A percentile compares a stretch with the other conserved stretches of the same genome.
Evolutionary conservation across 2,329 filamentous ascomycete species (phyloP).

Genomic region (Knufia petricola): DNA sequence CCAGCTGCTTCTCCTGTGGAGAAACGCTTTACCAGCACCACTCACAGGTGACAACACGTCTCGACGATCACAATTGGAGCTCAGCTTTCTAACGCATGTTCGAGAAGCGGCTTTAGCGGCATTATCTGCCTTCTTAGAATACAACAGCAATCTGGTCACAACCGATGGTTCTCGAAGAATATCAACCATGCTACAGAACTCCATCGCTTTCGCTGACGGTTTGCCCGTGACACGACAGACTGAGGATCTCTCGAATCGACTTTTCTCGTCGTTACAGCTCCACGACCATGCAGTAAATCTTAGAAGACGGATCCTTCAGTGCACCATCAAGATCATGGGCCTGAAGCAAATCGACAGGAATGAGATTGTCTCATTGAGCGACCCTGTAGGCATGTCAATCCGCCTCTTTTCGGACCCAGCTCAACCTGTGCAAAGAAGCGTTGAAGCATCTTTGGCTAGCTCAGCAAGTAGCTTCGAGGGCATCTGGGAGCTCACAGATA

Average conservation of each 20-base stretch:
- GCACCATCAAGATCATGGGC: conserved; percentile 83
- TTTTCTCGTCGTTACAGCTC: conserved; percentile 77
- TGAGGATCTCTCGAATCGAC: conserved; percentile 74
- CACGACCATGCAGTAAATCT: conserved; percentile 90
- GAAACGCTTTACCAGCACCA: conserved; percentile 90
- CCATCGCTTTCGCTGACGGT: conserved; percentile 76
- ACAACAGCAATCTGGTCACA: conserved; percentile 83
- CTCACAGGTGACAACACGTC: conserved; percentile 85
- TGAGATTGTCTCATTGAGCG: conserved; percentile 82
- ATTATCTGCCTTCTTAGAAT: conserved; percentile 84
- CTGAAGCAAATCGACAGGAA: conserved; percentile 75
- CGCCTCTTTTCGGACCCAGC: conserved; percentile 89
- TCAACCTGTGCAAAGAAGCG: conserved; percentile 68
- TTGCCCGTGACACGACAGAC: conserved; percentile 73
- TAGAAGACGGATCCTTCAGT: conserved; percentile 82
- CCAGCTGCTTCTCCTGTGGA: conserved; percentile 88
- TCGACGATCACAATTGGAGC: conserved; percentile 73
- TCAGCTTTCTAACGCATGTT: conserved; percentile 88
- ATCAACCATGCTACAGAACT: conserved; percentile 89
- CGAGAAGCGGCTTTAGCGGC: conserved; percentile 88
- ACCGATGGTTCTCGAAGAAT: conserved; percentile 90
- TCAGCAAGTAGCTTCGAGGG: conserved; percentile 84
- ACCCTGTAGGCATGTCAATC: conserved; percentile 78
- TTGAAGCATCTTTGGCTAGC: conserved; percentile 85
- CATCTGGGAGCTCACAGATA: conserved; percentile 91